Percentiles rank a stretch among this genome's conserved stretches.
These are phyloP conservation scores for Trifolium subterraneum DNA, from an alignment of 306 rosid species.

Conservation along the genomic window DNA sequence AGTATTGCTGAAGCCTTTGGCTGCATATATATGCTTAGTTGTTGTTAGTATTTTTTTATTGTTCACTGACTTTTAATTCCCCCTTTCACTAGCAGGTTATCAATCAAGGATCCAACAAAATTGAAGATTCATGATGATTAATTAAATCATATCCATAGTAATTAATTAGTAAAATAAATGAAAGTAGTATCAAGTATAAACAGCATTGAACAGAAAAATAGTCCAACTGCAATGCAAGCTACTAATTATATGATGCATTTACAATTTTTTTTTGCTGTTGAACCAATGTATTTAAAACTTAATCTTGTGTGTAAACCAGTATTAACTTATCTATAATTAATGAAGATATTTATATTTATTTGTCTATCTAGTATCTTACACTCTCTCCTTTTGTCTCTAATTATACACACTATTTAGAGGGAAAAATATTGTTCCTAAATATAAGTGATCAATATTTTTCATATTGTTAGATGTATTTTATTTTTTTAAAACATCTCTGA, in stretches of 20 bases:
- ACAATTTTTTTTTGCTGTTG: conserved; percentile 2
- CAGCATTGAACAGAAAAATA: neutral
- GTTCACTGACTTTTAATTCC: neutral
- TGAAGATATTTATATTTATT: conserved; percentile 2
- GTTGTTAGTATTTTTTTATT: too few relatives aligned
- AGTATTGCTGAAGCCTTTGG: too few relatives aligned
- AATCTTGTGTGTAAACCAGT: conserved; percentile 26
- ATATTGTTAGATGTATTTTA: too few relatives aligned
- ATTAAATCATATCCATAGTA: conserved; percentile 15
- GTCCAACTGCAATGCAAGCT: conserved; percentile 18
- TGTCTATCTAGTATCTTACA: neutral
- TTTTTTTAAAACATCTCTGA: too few relatives aligned
- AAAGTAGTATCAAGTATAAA: conserved; percentile 15
- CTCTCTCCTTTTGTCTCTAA: too few relatives aligned
- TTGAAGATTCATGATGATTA: conserved; percentile 11
- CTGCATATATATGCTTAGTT: too few relatives aligned
- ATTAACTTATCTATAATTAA: conserved; percentile 27
- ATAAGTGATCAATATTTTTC: too few relatives aligned
- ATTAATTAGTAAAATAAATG: conserved; percentile 31
- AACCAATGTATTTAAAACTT: conserved; percentile 23
- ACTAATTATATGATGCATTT: conserved; percentile 13
- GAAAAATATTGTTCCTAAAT: too few relatives aligned
- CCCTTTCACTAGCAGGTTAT: conserved; percentile 46
- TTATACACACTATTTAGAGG: too few relatives aligned
- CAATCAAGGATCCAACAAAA: conserved; percentile 24